Base-by-base conservation (phyloP, 2,329 filamentous ascomycete species). In the Aspergillus novoparasiticus region DNA sequence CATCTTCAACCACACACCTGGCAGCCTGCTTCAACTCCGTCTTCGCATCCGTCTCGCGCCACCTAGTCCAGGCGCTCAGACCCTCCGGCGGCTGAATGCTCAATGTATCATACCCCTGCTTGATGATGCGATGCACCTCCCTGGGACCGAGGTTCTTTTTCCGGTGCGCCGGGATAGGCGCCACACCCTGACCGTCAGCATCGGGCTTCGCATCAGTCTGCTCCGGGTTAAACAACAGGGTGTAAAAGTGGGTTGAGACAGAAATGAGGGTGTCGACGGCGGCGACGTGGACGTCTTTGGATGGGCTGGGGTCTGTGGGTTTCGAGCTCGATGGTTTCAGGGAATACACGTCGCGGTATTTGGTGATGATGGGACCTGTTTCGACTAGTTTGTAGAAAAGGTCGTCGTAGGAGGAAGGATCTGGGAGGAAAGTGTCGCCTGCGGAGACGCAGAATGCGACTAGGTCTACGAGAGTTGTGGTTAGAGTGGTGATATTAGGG, bases 311-410 rank as follows among this genome's bases (percentile, higher is more conserved):
- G 51, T 69, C 63, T 34, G 67, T 61, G 61, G 68, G 21, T 64
- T 68, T 72, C 21, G 66, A 63, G 4, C 63, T 45, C 5, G 65
- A 39, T 68, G 65, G 73, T 32, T 75, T 74, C 26, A 84, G 73
- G 5, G 81, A 80, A 76, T 95, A 98, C 11, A 87, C 89, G 66
- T 93, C 88, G 46, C 92, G 88, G 80, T 98, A 97, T 73, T 92
- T 93, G 36, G 85, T 81, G 26, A 98, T 85, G 14, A 92, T 86
- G 56, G 96, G 92, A 12, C 94, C 93, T 2, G 90, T 91, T 78
- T 99, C 95, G 30, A 98, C 93, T 2, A 98, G 86, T 80, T 99
- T 99, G 86, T 99, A 99, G 80, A 99, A 98, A 0, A 99, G 84
- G 73, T 99, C 95, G 72, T 99, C 95, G 77, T 98, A 98, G 1